A percentile compares a stretch with the other conserved stretches of the same genome.
Evolutionary conservation across 768 basidiomycete species (phyloP).

Genomic region (Russula olivacea): DNA sequence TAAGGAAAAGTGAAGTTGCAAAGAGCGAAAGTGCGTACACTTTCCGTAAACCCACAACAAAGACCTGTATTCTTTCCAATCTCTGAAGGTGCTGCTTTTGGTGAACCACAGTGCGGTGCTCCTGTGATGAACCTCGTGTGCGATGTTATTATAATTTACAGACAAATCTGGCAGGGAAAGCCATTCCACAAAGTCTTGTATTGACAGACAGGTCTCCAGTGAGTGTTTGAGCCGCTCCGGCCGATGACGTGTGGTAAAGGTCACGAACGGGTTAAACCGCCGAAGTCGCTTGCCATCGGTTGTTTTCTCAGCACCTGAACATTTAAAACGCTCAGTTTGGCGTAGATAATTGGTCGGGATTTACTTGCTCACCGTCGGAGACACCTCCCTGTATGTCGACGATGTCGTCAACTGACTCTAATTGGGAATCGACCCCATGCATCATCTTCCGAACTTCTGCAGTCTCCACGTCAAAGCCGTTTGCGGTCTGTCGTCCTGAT

Average conservation of each 20-base stretch:
- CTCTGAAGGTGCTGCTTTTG: not conserved
- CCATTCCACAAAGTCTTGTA: not conserved
- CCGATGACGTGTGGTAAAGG: not conserved
- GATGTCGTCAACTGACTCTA: no score
- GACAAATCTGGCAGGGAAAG: not conserved
- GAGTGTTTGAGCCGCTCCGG: not conserved
- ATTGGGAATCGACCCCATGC: not conserved
- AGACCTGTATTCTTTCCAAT: not conserved
- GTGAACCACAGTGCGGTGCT: not conserved
- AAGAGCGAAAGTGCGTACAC: not conserved
- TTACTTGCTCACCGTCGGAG: not conserved
- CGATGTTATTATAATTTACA: not conserved
- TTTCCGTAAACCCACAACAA: not conserved
- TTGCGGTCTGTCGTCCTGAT: not conserved
- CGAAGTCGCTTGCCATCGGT: not conserved
- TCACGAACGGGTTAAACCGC: not conserved
- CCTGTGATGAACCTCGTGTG: not conserved
- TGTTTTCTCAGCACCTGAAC: not conserved
- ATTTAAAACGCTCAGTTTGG: not conserved
- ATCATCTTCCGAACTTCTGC: not conserved
- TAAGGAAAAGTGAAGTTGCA: no score
- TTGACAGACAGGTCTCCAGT: not conserved
- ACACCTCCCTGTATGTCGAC: no score
- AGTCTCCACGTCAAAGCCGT: not conserved
- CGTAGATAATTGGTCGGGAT: not conserved